These are phyloP conservation scores for Immersiporthe knoxdaviesiana DNA, from an alignment of 2,329 filamentous ascomycete genomes.

Conservation along the genomic window DNA sequence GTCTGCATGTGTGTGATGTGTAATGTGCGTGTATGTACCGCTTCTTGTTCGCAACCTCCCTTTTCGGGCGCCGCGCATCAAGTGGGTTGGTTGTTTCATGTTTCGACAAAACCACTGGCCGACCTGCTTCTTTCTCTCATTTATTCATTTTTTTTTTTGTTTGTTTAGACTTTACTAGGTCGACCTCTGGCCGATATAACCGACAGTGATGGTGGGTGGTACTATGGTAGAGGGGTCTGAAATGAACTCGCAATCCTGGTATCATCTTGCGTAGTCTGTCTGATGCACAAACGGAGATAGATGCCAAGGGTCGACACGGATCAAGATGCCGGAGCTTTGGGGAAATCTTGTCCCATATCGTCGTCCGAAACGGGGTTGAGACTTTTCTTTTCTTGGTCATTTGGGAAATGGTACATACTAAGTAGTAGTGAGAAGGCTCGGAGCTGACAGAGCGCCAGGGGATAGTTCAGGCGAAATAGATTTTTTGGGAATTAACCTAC, in stretches of 20 bases:
- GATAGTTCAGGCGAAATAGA: not conserved
- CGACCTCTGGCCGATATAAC: constrained; percentile 1
- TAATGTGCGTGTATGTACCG: not conserved
- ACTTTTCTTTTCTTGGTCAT: not conserved
- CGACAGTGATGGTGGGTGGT: not conserved
- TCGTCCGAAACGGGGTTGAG: not conserved
- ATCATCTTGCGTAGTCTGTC: not conserved
- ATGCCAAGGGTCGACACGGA: not conserved
- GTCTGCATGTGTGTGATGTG: too few relatives aligned
- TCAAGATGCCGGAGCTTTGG: not conserved
- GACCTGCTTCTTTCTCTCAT: not conserved
- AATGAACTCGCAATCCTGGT: constrained; percentile 3
- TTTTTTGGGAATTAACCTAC: too few relatives aligned
- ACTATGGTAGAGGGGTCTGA: too few relatives aligned
- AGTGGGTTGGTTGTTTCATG: constrained; percentile 6
- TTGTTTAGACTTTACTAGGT: not conserved
- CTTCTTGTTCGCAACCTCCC: not conserved
- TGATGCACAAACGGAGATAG: not conserved
- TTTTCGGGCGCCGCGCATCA: not conserved
- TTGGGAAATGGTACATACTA: too few relatives aligned
- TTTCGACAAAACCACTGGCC: constrained; percentile 7
- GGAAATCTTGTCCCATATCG: not conserved
- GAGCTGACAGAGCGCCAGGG: not conserved
- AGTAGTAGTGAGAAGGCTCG: not conserved
- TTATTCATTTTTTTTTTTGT: too few relatives aligned